These are phyloP conservation scores for Metschnikowia cubensis DNA, from an alignment of 805 yeast genomes.

Conservation along the genomic window DNA sequence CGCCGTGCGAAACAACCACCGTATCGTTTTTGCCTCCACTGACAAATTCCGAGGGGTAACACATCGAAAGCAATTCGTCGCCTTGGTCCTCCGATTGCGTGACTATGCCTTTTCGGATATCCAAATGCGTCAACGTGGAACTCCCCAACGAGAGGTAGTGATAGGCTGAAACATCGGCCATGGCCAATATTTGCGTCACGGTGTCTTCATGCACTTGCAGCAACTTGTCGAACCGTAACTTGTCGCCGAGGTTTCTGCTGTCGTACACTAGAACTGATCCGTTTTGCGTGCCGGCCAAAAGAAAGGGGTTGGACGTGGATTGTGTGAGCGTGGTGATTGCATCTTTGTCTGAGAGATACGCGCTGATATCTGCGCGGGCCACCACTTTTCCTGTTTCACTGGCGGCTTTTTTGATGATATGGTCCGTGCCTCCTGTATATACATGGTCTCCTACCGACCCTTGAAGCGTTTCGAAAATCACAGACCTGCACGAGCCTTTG, in stretches of 20 bases:
- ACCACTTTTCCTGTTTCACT: conserved; percentile 72
- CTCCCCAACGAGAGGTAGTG: conserved; percentile 79
- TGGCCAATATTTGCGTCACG: conserved; percentile 66
- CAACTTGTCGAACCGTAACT: conserved; percentile 42
- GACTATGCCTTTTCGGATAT: conserved; percentile 66
- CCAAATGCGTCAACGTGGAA: conserved; percentile 74
- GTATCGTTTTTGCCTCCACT: conserved; percentile 51
- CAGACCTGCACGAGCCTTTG: conserved; percentile 78
- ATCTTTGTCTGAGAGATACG: conserved; percentile 24
- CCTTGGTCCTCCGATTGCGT: conserved; percentile 83
- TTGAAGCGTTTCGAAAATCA: conserved; percentile 56
- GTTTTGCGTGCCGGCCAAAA: conserved; percentile 62
- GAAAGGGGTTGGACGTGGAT: conserved; percentile 44
- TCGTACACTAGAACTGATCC: conserved; percentile 67
- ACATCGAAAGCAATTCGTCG: conserved; percentile 80
- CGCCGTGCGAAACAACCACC: conserved; percentile 83
- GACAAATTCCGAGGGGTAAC: conserved; percentile 53
- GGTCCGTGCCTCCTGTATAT: conserved; percentile 76
- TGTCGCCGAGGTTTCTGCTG: conserved; percentile 43
- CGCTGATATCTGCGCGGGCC: conserved; percentile 41
- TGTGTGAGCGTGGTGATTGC: conserved; percentile 42
- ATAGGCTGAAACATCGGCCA: conserved; percentile 69
- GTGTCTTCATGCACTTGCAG: conserved; percentile 69
- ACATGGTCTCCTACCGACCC: conserved; percentile 46
- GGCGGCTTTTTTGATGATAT: conserved; percentile 68